Conservation (phyloP, 257 asterid genomes). For the Oldenlandia corymbosa region DNA sequence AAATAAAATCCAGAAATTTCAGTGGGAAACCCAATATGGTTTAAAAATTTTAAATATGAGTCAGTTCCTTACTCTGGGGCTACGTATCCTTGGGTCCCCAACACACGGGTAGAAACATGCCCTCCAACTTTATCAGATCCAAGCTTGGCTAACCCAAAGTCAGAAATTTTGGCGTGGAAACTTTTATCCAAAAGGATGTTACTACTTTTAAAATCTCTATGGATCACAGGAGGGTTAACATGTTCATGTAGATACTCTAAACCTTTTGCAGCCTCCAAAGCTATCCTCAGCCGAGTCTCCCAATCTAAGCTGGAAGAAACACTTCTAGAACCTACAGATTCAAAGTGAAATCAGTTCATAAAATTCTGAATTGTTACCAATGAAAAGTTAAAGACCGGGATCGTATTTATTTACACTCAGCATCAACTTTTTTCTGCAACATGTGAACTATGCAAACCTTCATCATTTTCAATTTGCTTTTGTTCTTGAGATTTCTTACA, state of each 20-base stretch:
- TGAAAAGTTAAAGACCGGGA: background rate
- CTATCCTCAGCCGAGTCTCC: slow-evolving; percentile 78
- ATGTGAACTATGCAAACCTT: no score
- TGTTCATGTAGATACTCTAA: slow-evolving; percentile 88
- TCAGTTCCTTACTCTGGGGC: slow-evolving; percentile 73
- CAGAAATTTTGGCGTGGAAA: slow-evolving; percentile 87
- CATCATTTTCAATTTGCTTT: background rate
- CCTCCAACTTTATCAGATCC: slow-evolving; percentile 93
- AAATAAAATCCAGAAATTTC: background rate
- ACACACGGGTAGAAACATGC: slow-evolving; percentile 83
- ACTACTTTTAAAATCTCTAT: slow-evolving; percentile 91
- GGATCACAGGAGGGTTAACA: slow-evolving; percentile 75
- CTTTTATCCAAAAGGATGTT: slow-evolving; percentile 73
- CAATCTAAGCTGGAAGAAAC: slow-evolving; percentile 59
- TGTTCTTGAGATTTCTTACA: background rate
- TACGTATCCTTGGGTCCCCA: slow-evolving; percentile 96
- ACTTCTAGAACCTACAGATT: slow-evolving; percentile 37
- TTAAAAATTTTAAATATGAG: background rate
- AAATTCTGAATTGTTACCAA: background rate
- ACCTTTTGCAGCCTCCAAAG: slow-evolving; percentile 93
- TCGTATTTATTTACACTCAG: background rate
- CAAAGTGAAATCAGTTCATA: background rate
- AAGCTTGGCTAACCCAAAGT: slow-evolving; percentile 79
- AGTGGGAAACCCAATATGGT: background rate
- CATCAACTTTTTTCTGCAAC: no score